Base-by-base conservation (phyloP, 345 rosid genomes). In the Syzygium oleosum region DNA sequence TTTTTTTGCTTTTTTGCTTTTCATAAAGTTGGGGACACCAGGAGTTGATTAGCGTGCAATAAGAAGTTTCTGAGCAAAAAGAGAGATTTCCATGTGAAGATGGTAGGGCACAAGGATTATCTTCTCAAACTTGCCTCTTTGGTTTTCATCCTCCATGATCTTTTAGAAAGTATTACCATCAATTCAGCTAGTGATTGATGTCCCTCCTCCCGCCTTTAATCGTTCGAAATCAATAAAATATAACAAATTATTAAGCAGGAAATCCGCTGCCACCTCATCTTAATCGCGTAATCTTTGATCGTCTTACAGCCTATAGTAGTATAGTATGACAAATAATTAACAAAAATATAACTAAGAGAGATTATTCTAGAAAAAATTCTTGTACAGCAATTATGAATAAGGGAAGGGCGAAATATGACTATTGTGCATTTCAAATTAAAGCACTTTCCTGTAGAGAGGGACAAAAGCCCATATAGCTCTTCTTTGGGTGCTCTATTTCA, bases 31-130 rank as follows among this genome's bases (percentile, higher is more conserved):
- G 90, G 84, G 89, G 88, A 91, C 90, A 88, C 87, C 77, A 16
- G 78, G 88, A 85, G 90, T 91, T 86, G 90, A 92, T 89, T 91
- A 88, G 88, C 90, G 91, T 84, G 90, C 89, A 55, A 91, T 89
- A 90, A 89, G 92, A 92, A 90, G 93, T 90, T 91, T 90, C 93
- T 88, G 88, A 68, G 51, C 85, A 89, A 84, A 91, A 46, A 79
- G 58, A 86, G 88, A 90, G 89, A 91, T 87, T 86, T 88, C 87
- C 91, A 86, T 88, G 92, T 91, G 92, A 93, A 89, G 88, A 92
- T 89, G 93, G 92, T 90, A 91, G 93, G 94, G 92, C 88, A 93
- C 93, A 92, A 58, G 87, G 80, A 90, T 91, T 84, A 91, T 93
- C 93, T 90, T 86, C 93, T 87, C 86, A 90, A 89, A 55, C 86